Evolutionary conservation across 176 grass and related monocot genomes (phyloP).

Genomic region (Lolium rigidum): DNA sequence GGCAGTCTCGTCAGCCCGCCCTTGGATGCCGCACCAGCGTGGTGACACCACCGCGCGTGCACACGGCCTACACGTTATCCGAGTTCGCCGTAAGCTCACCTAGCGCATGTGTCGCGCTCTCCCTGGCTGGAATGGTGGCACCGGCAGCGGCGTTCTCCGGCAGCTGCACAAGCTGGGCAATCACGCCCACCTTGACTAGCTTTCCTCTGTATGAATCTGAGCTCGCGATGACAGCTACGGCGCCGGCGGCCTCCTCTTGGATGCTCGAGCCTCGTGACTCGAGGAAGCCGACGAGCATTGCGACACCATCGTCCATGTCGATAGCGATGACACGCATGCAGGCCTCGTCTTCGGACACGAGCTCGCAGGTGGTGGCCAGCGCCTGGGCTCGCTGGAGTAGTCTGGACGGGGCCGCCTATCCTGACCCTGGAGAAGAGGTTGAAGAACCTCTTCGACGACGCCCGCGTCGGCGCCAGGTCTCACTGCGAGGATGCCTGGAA

Average conservation of each 20-base stretch:
- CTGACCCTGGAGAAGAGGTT: constrained; percentile 80
- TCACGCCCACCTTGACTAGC: constrained; percentile 69
- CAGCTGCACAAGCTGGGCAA: constrained; percentile 66
- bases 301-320: constrained; percentile 63
- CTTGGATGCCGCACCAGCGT: too few species aligned
- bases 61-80: too few species aligned
- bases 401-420: constrained; percentile 46
- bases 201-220: constrained; percentile 58
- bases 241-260: constrained; percentile 65
- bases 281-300: constrained; percentile 69
- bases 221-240: constrained; percentile 50
- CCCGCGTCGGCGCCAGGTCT: constrained; percentile 53
- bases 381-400: constrained; percentile 50
- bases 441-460: constrained; percentile 55
- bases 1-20: too few species aligned
- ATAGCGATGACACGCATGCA: constrained; percentile 57
- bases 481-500: constrained; percentile 61
- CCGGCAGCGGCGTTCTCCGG: constrained; percentile 48
- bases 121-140: constrained; percentile 48
- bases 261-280: constrained; percentile 49
- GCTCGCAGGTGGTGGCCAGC: constrained; percentile 63
- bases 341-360: constrained; percentile 62
- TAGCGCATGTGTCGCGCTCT: constrained; percentile 61
- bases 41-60: too few species aligned
- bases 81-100: too few species aligned